Conservation (phyloP, 1,139 yeast genomes). For the Diutina catenulata region DNA sequence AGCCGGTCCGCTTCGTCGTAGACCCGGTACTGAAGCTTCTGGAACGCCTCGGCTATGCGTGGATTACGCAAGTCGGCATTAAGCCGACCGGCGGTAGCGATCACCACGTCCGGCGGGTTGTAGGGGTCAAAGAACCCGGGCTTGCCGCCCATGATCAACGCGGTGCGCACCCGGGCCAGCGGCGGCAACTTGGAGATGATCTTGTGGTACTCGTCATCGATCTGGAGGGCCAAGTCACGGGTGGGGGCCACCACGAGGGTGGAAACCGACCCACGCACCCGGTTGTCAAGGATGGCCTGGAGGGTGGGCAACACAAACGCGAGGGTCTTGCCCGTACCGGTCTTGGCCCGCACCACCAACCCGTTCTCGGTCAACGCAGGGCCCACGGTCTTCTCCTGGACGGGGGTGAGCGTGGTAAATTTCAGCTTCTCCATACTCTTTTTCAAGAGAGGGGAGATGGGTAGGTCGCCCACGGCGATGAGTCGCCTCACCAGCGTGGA, state of each 20-base stretch:
- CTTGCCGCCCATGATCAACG: neutral
- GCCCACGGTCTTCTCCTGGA: conserved; percentile 61
- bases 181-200: conserved; percentile 17
- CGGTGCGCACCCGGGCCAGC: neutral
- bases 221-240: conserved; percentile 84
- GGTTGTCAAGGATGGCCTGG: conserved; percentile 22
- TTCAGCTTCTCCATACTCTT: conserved; percentile 28
- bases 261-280: conserved; percentile 19
- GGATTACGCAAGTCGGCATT: conserved; percentile 43
- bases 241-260: conserved; percentile 81
- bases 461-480: neutral
- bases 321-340: conserved; percentile 92
- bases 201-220: conserved; percentile 45
- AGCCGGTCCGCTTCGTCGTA: conserved; percentile 87
- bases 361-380: conserved; percentile 55
- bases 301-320: conserved; percentile 78
- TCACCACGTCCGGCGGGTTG: conserved; percentile 38
- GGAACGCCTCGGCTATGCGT: conserved; percentile 35
- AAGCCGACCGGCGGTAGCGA: conserved; percentile 89
- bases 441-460: neutral
- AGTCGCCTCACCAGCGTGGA: neutral
- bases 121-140: conserved; percentile 7
- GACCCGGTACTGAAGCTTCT: conserved; percentile 48
- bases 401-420: conserved; percentile 53
- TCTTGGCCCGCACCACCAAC: conserved; percentile 79